phyloP scores from a whole-genome alignment of 257 asterid species.

The Solanum microdontum region DNA sequence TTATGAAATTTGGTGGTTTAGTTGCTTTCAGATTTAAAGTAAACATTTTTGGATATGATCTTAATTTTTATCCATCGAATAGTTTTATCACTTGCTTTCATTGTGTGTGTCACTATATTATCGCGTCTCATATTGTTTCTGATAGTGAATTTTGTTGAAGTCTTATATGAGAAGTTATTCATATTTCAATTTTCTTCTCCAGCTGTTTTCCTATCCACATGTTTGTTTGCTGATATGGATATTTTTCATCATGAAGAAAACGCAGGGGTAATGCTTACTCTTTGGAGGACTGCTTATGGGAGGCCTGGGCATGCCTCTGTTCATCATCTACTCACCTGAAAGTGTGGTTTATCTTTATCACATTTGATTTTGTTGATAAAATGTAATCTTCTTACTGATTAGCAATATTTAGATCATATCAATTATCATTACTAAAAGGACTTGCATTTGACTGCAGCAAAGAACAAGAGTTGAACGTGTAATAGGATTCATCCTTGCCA shows the following conservation, averaged over 20 bases:
- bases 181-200: background rate
- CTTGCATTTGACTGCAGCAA: slow-evolving; percentile 65
- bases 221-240: slow-evolving; percentile 7
- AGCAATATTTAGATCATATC: slow-evolving; percentile 9
- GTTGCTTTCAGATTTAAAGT: background rate
- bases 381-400: slow-evolving; percentile 14
- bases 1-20: background rate
- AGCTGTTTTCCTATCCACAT: slow-evolving; percentile 1
- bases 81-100: background rate
- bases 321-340: slow-evolving; percentile 95
- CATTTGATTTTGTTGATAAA: slow-evolving; percentile 8
- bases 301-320: slow-evolving; percentile 98
- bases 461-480: slow-evolving; percentile 87
- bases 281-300: slow-evolving; percentile 98
- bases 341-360: slow-evolving; percentile 47
- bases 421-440: slow-evolving; percentile 14
- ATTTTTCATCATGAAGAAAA: slow-evolving; percentile 13
- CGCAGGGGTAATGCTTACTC: slow-evolving; percentile 61
- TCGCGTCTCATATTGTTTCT: background rate
- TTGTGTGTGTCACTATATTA: background rate
- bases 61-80: background rate
- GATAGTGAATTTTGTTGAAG: background rate
- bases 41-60: background rate
- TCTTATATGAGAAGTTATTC: background rate
- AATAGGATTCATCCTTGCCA: slow-evolving; percentile 86